Conservation (phyloP, 768 basidiomycete genomes). For the Gautieria morchelliformis region DNA sequence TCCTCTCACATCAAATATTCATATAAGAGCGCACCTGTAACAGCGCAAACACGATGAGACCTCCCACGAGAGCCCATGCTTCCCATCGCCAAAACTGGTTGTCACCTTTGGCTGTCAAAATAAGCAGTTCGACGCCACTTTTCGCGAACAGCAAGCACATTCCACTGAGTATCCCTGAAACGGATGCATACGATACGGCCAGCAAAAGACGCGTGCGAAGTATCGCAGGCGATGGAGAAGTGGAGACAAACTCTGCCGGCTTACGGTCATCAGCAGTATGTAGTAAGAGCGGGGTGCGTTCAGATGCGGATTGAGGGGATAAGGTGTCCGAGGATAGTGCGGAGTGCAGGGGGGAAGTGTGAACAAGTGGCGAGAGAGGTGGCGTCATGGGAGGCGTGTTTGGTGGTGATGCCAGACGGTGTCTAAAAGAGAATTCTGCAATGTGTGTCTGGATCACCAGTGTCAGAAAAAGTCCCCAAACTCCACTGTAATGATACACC, state of each 20-base stretch:
- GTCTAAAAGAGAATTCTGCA: slow-evolving; percentile 51
- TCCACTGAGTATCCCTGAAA: slow-evolving; percentile 81
- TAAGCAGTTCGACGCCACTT: slow-evolving; percentile 80
- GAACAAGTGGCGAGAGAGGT: slow-evolving; percentile 17
- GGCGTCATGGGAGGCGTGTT: slow-evolving; percentile 27
- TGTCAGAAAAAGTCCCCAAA: not conserved
- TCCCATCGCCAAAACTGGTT: slow-evolving; percentile 84
- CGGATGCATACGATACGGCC: slow-evolving; percentile 79
- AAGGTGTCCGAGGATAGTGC: not conserved
- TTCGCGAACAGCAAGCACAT: slow-evolving; percentile 93
- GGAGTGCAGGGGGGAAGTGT: slow-evolving; percentile 10
- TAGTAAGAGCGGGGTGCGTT: slow-evolving; percentile 53
- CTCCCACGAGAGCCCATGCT: slow-evolving; percentile 70
- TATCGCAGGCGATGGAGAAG: slow-evolving; percentile 16
- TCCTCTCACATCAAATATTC: slow-evolving; percentile 13
- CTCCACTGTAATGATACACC: slow-evolving; percentile 19
- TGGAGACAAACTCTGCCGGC: slow-evolving; percentile 17
- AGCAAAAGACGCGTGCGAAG: slow-evolving; percentile 44
- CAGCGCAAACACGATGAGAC: slow-evolving; percentile 64
- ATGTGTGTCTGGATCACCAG: slow-evolving; percentile 52
- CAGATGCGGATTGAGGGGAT: slow-evolving; percentile 18
- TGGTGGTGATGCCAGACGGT: slow-evolving; percentile 27
- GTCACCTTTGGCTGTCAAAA: slow-evolving; percentile 63
- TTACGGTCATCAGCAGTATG: slow-evolving; percentile 30
- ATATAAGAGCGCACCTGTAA: slow-evolving; percentile 38